Conservation (phyloP, 208 protist genomes). For the Vickermania spadyakhi region DNA sequence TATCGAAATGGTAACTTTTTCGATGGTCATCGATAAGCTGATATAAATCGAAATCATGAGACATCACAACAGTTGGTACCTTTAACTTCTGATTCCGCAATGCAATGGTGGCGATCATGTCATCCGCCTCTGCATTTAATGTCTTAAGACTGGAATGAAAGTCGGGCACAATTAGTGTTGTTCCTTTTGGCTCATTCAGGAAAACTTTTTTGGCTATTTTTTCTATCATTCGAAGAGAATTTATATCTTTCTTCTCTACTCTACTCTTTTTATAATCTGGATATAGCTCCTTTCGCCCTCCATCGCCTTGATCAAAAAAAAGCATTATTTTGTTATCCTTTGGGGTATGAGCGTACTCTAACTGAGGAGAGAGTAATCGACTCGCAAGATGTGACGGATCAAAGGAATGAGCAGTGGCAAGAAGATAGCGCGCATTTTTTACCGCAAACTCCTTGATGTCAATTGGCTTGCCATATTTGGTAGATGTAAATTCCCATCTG, state of each 20-base stretch:
- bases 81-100: slow-evolving; percentile 64
- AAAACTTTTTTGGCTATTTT: slow-evolving; percentile 79
- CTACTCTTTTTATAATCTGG: slow-evolving; percentile 76
- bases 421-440: slow-evolving; percentile 63
- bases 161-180: slow-evolving; percentile 65
- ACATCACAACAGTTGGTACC: slow-evolving; percentile 74
- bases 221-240: slow-evolving; percentile 61
- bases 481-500: slow-evolving; percentile 61
- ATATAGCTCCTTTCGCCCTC: slow-evolving; percentile 68
- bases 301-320: slow-evolving; percentile 87
- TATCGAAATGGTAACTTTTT: slow-evolving; percentile 77
- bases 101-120: slow-evolving; percentile 82
- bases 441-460: slow-evolving; percentile 77
- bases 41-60: slow-evolving; percentile 86
- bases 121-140: slow-evolving; percentile 82
- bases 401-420: slow-evolving; percentile 81
- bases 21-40: slow-evolving; percentile 76
- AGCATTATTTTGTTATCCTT: slow-evolving; percentile 84
- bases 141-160: slow-evolving; percentile 49
- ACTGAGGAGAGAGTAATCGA: slow-evolving; percentile 78
- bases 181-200: slow-evolving; percentile 53
- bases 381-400: slow-evolving; percentile 73
- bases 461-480: slow-evolving; percentile 23
- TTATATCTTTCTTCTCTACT: slow-evolving; percentile 14
- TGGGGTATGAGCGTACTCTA: slow-evolving; percentile 78